Percentiles rank a stretch among this genome's conserved stretches.
Conservation (phyloP, 1,139 yeast genomes). For the Entelexis paramagnoliae region DNA sequence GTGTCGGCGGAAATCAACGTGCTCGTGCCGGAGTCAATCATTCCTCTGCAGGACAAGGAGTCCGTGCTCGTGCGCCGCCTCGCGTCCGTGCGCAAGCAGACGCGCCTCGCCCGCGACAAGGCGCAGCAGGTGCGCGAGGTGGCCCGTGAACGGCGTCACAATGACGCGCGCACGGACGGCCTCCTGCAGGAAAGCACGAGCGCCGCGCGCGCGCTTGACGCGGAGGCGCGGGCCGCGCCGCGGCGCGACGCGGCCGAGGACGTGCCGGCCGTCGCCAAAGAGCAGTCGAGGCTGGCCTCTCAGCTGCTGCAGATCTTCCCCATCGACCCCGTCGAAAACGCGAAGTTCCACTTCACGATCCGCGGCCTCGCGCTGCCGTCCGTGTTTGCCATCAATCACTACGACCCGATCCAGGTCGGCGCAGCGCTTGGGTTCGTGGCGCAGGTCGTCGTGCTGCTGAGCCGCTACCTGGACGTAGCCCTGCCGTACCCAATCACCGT, state of each 20-base stretch:
- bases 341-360: conserved; percentile 32
- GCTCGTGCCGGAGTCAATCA: conserved; percentile 7
- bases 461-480: conserved; percentile 39
- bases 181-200: neutral
- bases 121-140: neutral
- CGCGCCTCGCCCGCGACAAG: neutral
- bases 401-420: conserved; percentile 36
- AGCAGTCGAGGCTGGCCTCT: conserved; percentile 24
- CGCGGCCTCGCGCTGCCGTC: conserved; percentile 29
- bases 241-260: neutral
- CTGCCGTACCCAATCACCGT: conserved; percentile 44
- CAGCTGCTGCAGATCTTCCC: conserved; percentile 32
- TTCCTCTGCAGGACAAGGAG: conserved; percentile 3
- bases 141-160: neutral
- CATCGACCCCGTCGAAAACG: conserved; percentile 28
- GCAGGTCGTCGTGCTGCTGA: conserved; percentile 37
- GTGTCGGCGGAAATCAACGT: conserved; percentile 20
- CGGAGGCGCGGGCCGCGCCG: neutral
- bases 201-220: neutral
- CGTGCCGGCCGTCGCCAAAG: conserved; percentile 7
- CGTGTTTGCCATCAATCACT: conserved; percentile 25
- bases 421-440: conserved; percentile 44
- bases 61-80: conserved; percentile 5
- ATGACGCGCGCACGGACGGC: neutral
- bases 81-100: neutral